Conservation (phyloP, 2,329 filamentous ascomycete genomes). For the Ophiostoma himal-ulmi region DNA sequence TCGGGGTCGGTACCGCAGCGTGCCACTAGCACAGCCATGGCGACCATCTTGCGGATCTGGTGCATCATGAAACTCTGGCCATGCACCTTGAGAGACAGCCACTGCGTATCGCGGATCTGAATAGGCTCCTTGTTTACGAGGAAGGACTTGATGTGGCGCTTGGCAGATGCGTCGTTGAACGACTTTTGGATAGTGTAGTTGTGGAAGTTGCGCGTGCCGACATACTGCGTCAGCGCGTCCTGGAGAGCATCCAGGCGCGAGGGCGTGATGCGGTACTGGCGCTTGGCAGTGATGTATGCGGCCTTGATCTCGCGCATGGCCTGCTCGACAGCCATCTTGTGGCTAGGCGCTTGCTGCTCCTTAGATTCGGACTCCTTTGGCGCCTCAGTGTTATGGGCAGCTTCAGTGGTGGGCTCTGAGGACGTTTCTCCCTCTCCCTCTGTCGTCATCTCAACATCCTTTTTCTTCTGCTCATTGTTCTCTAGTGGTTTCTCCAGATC, state of each 20-base stretch:
- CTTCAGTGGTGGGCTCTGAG: background rate
- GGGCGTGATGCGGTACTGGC: slow-evolving; percentile 72
- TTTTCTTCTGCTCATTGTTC: slow-evolving; percentile 16
- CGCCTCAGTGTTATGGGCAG: background rate
- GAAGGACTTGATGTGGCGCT: slow-evolving; percentile 90
- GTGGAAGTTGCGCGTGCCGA: slow-evolving; percentile 87
- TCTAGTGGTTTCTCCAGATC: background rate
- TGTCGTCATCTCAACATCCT: slow-evolving; percentile 18
- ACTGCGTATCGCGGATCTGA: slow-evolving; percentile 85
- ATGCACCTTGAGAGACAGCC: slow-evolving; percentile 92
- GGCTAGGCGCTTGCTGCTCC: background rate
- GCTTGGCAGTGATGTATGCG: slow-evolving; percentile 76
- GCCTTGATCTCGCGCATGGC: slow-evolving; percentile 70
- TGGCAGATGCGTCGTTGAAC: slow-evolving; percentile 73
- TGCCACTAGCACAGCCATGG: slow-evolving; percentile 78
- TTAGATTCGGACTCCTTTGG: slow-evolving; percentile 31
- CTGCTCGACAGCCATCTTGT: slow-evolving; percentile 47
- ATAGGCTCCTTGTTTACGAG: slow-evolving; percentile 68
- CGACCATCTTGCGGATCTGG: slow-evolving; percentile 98
- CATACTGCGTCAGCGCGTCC: slow-evolving; percentile 64
- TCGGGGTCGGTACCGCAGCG: slow-evolving; percentile 74
- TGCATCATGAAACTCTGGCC: slow-evolving; percentile 99
- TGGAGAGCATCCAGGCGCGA: slow-evolving; percentile 70
- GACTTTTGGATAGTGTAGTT: slow-evolving; percentile 95
- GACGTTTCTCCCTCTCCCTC: background rate